Base-by-base conservation (phyloP, 495 filamentous ascomycete genomes). In the Daldinia concentrica region DNA sequence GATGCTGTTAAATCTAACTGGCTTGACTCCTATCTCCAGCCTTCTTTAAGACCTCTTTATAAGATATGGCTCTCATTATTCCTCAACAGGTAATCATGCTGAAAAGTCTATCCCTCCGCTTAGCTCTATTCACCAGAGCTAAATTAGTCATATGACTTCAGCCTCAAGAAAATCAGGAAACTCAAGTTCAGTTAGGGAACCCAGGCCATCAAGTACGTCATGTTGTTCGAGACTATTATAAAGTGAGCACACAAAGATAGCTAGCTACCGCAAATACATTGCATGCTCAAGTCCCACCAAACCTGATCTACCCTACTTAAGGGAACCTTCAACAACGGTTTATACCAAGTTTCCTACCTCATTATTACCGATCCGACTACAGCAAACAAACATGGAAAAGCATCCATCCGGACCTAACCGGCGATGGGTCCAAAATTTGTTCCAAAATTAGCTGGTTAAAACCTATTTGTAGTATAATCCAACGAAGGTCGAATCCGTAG, bases 291-390 rank as follows among this genome's bases (percentile, higher is more conserved):
- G 15, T 61, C 62, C 65, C 60, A 62, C 75, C 75, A 73, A 76
- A 74, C 60, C 57, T 69, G 61, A 68, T 59, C 57, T 77, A 75
- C 70, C 75, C 75, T 75, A 67, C 73, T 65, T 69, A 64, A 62
- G 58, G 63, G 66, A 58, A 66, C 59, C 54, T 59, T 58, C 68
- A 58, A 50, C 65, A 41, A 61, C 62, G 64, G 64, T 64, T 65
- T 77, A 77, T 77, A 75, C 75, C 75, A 77, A 77, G 70, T 69
- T 63, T 32, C 66, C 68, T 59, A 43, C 66, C 75, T 72, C 70
- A 62, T 62, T 58, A 69, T 54, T 68, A 77, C 62, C 68, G 73
- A 70, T 59, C 60, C 63, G 62, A 8, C 55, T 72, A 67, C 63
- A 77, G 59, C 58, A 75, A 75, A 58, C 5, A 66, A 63, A 63